A percentile compares a stretch with the other conserved stretches of the same genome.
phyloP scores from a whole-genome alignment of 2,329 filamentous ascomycete genomes.

The Furcasterigmium sp. region DNA sequence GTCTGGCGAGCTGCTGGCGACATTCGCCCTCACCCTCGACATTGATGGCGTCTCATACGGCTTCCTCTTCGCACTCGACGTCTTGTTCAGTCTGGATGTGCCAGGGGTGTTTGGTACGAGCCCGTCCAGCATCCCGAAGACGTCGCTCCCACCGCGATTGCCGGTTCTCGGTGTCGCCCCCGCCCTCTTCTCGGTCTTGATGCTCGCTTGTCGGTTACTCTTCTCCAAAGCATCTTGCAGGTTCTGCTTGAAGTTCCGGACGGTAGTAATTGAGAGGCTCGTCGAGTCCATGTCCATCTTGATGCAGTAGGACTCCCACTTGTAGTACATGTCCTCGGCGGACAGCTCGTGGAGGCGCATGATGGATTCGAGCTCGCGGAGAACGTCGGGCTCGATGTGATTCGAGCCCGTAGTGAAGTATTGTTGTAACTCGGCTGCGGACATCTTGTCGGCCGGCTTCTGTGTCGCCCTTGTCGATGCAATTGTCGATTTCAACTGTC shows the following conservation, averaged over 20 bases:
- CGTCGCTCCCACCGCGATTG: conserved; percentile 54
- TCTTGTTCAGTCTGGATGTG: conserved; percentile 21
- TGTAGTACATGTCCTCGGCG: conserved; percentile 87
- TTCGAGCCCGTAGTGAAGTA: conserved; percentile 50
- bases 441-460: conserved; percentile 6
- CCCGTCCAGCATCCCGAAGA: conserved; percentile 79
- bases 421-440: conserved; percentile 34
- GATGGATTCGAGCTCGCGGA: conserved; percentile 79
- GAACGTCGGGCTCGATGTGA: conserved; percentile 69
- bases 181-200: conserved; percentile 57
- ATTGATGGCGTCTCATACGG: conserved; percentile 40
- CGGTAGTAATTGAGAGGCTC: conserved; percentile 62
- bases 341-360: conserved; percentile 76
- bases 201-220: conserved; percentile 56
- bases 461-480: not conserved
- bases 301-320: conserved; percentile 98
- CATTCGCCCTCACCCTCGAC: conserved; percentile 37
- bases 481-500: too few relatives aligned
- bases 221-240: conserved; percentile 81
- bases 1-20: conserved; percentile 38
- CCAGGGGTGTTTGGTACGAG: conserved; percentile 60
- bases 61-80: conserved; percentile 26
- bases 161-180: conserved; percentile 58
- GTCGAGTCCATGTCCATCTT: conserved; percentile 84
- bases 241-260: conserved; percentile 77